A percentile compares a stretch with the other conserved stretches of the same genome.
These are phyloP conservation scores for Stentor roeselii DNA, from an alignment of 73 alveolate species.

Conservation along the genomic window DNA sequence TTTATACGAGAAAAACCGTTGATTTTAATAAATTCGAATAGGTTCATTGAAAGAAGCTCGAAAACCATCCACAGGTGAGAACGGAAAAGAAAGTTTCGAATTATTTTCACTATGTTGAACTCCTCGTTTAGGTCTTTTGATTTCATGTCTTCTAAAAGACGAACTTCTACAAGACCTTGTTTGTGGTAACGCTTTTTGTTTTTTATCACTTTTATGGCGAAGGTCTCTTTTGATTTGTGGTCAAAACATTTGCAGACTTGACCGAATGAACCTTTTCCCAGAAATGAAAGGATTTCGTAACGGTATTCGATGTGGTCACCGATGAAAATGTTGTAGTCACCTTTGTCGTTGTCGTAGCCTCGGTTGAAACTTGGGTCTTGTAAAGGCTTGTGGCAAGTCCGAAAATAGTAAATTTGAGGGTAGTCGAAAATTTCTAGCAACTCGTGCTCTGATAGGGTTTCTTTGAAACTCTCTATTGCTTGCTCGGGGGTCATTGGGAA, in stretches of 20 bases:
- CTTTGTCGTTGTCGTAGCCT: conserved; percentile 87
- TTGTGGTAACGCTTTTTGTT: conserved; percentile 83
- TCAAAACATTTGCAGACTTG: conserved; percentile 89
- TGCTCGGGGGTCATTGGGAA: neutral
- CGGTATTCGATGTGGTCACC: conserved; percentile 90
- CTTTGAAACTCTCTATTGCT: neutral
- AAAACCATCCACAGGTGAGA: conserved; percentile 63
- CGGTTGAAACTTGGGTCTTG: conserved; percentile 25
- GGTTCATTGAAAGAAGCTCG: conserved; percentile 63
- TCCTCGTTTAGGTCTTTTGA: conserved; percentile 44
- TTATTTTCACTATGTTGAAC: conserved; percentile 48
- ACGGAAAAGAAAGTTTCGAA: conserved; percentile 49
- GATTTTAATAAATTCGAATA: conserved; percentile 61
- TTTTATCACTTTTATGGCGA: conserved; percentile 87
- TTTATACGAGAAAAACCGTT: conserved; percentile 64
- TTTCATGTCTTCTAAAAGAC: conserved; percentile 56
- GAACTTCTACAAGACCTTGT: conserved; percentile 87
- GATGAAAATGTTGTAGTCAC: conserved; percentile 72
- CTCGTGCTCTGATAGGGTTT: neutral
- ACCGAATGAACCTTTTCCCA: conserved; percentile 97
- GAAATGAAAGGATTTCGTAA: conserved; percentile 78
- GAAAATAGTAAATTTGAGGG: neutral
- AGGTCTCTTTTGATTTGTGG: conserved; percentile 76
- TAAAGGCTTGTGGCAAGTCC: neutral
- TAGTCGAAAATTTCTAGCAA: neutral